Evolutionary conservation across 257 asterid species (phyloP), one percentile per base, ranked within the genome.

Genomic region (Verbena officinalis): DNA sequence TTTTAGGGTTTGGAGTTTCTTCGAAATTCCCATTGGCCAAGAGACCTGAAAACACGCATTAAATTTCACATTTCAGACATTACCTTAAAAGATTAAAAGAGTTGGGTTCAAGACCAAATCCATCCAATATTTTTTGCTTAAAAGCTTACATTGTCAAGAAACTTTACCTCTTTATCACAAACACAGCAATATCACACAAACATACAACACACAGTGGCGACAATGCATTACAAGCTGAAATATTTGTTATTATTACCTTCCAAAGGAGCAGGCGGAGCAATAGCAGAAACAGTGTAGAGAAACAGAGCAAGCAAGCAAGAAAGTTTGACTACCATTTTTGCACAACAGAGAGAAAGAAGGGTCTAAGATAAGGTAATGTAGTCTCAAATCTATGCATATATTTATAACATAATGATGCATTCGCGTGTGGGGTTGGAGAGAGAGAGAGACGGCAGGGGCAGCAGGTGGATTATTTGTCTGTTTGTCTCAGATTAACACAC

Each of bases 1-100:
- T 76, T n/a, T 15, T 68, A 56, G 86, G 77, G 13, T 84, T 82
- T 21, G 97, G 97, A 27, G 10, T 36, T 56, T 90, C 88, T 52
- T 89, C 97, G 51, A 92, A 92, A 73, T 92, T 87, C 0, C 98
- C 98, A 61, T 92, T 90, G 40, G 94, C 77, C 0, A 90, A 83
- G 12, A 87, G 73, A 10, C 96, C 98, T 92, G 86, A 48, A n/a
- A 30, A 38, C 17, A 13, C 30, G 17, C 13, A 22, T 9, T 1
- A 16, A 6, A n/a, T n/a, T n/a, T n/a, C 4, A 24, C 4, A 39
- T 13, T 5, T 27, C 33, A 27, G 33, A 27, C 33, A 27, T 27
- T 27, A 5, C 5, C 5, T 27, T 5, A 27, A n/a, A n/a, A n/a
- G n/a, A n/a, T n/a, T n/a, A n/a, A n/a, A n/a, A n/a, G n/a, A n/a